Conservation (phyloP, 768 basidiomycete species). For the Rhodotorula diobovata region DNA sequence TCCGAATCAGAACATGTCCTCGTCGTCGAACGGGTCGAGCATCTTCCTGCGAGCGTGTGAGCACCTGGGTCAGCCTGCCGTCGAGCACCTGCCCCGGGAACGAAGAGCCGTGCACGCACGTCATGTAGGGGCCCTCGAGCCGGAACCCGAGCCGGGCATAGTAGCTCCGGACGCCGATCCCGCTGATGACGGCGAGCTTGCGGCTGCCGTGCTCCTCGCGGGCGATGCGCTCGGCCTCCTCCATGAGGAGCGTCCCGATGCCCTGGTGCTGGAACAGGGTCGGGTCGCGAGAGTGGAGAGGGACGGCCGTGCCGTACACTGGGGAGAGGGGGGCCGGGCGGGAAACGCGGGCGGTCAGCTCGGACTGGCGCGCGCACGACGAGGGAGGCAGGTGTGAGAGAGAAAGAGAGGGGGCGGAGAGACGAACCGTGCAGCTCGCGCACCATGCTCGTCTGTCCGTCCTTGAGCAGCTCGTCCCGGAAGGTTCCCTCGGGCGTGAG, state of each 20-base stretch:
- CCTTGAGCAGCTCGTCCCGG: conserved; percentile 78
- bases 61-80: neutral
- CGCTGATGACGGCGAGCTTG: conserved; percentile 95
- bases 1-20: conserved; percentile 1
- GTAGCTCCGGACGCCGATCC: conserved; percentile 94
- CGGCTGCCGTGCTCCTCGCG: conserved; percentile 92
- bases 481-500: conserved; percentile 91
- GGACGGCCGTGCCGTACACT: conserved; percentile 96
- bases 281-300: conserved; percentile 93
- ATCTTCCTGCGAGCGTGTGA: neutral
- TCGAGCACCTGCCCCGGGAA: no score
- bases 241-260: conserved; percentile 95
- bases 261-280: conserved; percentile 63
- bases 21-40: conserved; percentile 18
- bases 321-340: conserved; percentile 25
- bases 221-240: conserved; percentile 97
- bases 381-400: neutral
- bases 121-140: conserved; percentile 95
- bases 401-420: neutral
- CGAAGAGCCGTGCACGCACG: conserved; percentile 11
- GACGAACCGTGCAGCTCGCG: conserved; percentile 68
- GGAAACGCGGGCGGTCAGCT: no score
- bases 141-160: conserved; percentile 50
- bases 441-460: conserved; percentile 67
- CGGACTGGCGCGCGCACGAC: no score